Evolutionary conservation across 257 asterid species (phyloP).

Genomic region (Solanum neorickii): DNA sequence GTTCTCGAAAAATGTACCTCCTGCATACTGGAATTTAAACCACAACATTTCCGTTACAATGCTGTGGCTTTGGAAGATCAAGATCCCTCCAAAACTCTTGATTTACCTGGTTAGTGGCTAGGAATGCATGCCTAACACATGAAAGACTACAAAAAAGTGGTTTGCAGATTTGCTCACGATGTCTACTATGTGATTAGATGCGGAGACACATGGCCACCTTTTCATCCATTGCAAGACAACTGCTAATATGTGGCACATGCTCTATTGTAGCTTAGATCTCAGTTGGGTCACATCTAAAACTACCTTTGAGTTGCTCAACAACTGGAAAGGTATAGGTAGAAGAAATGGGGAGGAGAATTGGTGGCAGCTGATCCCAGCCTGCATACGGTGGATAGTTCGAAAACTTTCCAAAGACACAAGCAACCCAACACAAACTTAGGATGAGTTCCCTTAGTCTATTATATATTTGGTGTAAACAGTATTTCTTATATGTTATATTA

Average conservation of each 20-base stretch:
- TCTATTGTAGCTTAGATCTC: not conserved
- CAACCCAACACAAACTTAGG: not conserved
- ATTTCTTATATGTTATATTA: not conserved
- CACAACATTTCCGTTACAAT: not conserved
- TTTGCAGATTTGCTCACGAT: not conserved
- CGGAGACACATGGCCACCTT: not conserved
- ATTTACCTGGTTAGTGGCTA: not conserved
- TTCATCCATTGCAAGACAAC: not conserved
- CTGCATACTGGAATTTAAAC: not conserved
- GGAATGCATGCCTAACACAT: not conserved
- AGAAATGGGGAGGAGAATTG: not conserved
- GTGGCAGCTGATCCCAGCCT: not conserved
- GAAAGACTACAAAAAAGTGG: not conserved
- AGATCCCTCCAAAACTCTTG: not conserved
- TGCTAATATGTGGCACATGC: not conserved
- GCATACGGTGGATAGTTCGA: not conserved
- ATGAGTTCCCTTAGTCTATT: not conserved
- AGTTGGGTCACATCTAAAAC: not conserved
- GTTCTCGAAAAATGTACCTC: not conserved
- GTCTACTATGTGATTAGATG: not conserved
- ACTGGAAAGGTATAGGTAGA: not conserved
- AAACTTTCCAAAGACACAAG: not conserved
- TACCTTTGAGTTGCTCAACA: not conserved
- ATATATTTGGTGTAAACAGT: not conserved
- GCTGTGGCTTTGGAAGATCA: not conserved